These are phyloP conservation scores for Saitozyma sp. DNA, from an alignment of 768 basidiomycete species.

Conservation along the genomic window DNA sequence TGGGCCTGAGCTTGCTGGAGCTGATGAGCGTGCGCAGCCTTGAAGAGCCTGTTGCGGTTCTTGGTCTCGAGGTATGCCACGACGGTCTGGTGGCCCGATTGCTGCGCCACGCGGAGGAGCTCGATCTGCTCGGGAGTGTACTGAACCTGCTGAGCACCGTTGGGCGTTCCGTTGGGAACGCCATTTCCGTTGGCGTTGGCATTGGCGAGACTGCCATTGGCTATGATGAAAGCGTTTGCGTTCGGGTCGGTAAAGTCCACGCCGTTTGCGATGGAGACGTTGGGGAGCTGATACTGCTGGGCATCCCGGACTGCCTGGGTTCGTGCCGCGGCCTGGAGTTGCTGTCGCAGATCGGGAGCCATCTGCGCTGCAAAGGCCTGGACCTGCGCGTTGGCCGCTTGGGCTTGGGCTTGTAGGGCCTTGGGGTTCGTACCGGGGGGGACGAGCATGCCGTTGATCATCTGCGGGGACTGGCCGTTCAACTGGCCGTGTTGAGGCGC, in stretches of 20 bases:
- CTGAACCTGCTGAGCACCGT: background rate
- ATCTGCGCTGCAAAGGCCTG: background rate
- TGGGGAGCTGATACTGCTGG: conserved; percentile 4
- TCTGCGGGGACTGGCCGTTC: conserved; percentile 26
- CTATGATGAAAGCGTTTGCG: conserved; percentile 1
- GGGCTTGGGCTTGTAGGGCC: background rate
- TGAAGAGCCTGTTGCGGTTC: background rate
- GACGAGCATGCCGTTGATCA: conserved; percentile 14
- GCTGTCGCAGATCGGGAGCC: conserved; percentile 8
- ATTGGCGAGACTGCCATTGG: conserved; percentile 13
- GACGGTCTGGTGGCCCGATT: conserved; percentile 5
- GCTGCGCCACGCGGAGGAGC: conserved; percentile 2
- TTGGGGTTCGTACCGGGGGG: conserved; percentile 6
- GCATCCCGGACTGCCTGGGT: conserved; percentile 5
- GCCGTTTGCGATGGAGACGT: background rate
- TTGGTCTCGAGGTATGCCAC: conserved; percentile 8
- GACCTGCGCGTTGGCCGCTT: background rate
- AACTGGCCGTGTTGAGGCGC: background rate
- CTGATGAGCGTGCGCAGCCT: conserved; percentile 4
- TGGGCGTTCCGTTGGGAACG: background rate
- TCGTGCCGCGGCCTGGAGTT: conserved; percentile 12
- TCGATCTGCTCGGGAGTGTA: background rate
- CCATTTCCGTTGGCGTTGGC: conserved; percentile 11
- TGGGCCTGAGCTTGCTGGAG: conserved; percentile 3
- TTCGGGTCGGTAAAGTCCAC: conserved; percentile 5